A percentile compares a stretch with the other conserved stretches of the same genome.
These are phyloP conservation scores for Aureobasidium sp. DNA, from an alignment of 2,329 filamentous ascomycete genomes.

Conservation along the genomic window DNA sequence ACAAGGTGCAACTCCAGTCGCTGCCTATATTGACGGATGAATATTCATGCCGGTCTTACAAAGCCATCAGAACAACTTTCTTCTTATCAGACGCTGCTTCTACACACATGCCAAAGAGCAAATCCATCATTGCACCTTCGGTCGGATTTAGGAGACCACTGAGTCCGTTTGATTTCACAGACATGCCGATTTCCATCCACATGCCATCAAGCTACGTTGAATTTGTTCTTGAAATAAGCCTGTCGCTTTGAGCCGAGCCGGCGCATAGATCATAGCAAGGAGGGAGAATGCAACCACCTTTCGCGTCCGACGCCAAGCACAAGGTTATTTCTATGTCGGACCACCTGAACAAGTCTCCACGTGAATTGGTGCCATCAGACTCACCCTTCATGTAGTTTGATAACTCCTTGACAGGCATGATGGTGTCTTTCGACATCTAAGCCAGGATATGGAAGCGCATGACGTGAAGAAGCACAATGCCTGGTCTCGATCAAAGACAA, in stretches of 20 bases:
- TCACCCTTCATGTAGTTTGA: no score
- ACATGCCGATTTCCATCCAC: not conserved
- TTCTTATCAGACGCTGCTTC: not conserved
- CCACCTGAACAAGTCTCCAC: no score
- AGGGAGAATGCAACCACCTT: no score
- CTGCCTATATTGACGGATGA: not conserved
- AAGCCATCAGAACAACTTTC: not conserved
- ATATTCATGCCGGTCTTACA: slow-evolving; percentile 9
- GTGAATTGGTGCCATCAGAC: no score
- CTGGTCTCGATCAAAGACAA: no score
- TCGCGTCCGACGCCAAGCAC: no score
- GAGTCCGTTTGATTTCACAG: not conserved
- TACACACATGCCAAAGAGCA: not conserved
- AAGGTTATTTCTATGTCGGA: no score
- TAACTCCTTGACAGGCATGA: no score
- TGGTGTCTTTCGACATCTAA: no score
- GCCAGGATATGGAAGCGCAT: no score
- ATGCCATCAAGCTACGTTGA: not conserved
- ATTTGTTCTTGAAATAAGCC: no score
- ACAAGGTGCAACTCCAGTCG: not conserved
- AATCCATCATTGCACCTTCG: not conserved
- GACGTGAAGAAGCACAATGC: no score
- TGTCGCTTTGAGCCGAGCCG: not conserved
- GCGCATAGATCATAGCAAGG: not conserved
- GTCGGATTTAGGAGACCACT: not conserved